Conservation (phyloP, 2,329 filamentous ascomycete species). For the Stagonosporopsis tanaceti region DNA sequence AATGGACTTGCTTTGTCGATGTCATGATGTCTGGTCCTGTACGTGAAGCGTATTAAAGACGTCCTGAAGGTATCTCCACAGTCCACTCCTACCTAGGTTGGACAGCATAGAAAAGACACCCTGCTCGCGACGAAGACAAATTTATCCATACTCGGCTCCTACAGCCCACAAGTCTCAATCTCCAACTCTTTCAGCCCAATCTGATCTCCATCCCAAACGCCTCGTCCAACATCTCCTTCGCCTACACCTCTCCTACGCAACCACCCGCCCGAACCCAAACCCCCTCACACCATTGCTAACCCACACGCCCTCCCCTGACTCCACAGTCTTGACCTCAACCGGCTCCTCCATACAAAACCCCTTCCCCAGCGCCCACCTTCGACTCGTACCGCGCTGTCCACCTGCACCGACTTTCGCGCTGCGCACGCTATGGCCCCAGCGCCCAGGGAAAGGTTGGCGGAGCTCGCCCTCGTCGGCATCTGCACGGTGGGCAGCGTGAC, state of each 20-base stretch:
- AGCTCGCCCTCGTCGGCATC: slow-evolving; percentile 45
- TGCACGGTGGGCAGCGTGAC: too few species aligned
- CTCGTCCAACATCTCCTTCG: not conserved
- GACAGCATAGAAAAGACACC: too few species aligned
- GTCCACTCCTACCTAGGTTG: too few species aligned
- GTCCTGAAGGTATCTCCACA: too few species aligned
- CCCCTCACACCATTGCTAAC: slow-evolving; percentile 88
- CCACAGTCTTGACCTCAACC: slow-evolving; percentile 67
- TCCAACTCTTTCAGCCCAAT: too few species aligned
- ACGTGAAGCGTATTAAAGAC: too few species aligned
- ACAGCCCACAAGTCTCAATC: too few species aligned
- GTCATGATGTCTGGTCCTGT: not conserved
- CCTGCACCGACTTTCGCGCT: slow-evolving; percentile 68
- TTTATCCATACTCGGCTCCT: too few species aligned
- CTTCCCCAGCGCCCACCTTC: slow-evolving; percentile 80
- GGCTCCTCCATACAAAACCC: slow-evolving; percentile 71
- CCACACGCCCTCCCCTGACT: slow-evolving; percentile 81
- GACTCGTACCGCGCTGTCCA: slow-evolving; percentile 82
- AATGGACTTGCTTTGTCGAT: not conserved
- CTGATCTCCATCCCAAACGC: not conserved
- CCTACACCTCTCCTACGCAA: slow-evolving; percentile 17
- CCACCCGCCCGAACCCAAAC: slow-evolving; percentile 60
- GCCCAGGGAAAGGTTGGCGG: slow-evolving; percentile 45
- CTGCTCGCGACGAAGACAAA: too few species aligned
- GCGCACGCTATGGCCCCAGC: slow-evolving; percentile 50